Evolutionary conservation across 2,329 filamentous ascomycete species (phyloP), one percentile per base, ranked within the genome.

Genomic region (Xylariaceae sp.): DNA sequence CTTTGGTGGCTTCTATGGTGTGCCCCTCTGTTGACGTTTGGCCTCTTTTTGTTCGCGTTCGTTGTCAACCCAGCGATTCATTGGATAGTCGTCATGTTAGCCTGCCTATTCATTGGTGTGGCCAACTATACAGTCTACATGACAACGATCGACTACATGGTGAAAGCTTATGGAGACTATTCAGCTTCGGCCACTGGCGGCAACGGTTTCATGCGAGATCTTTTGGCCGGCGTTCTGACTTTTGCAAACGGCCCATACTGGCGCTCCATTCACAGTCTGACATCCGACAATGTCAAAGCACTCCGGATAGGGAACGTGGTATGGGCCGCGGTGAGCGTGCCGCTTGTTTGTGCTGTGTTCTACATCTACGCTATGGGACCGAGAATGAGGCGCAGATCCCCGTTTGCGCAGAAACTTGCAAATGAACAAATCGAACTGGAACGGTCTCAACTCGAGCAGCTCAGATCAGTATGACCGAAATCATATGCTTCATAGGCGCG

Each of bases 131-230:
- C 70, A 14, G 83, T 84, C 44, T 85, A 86, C 66, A 83, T 84
- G 75, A 78, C 81, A 7, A 83, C 81, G 2, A 83, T 86, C 56
- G 82, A 85, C 60, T 85, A 85, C 63, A 83, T 84, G 76, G 81
- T 85, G 49, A 82, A 78, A 47, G 81, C 82, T 2, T 87, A 87
- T 59, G 83, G 82, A 0, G 77, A 78, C 0, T 86, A 83, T 64
- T 80, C 82, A 1, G 82, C 83, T 10, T 85, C 81, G 0, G 83
- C 83, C 1, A 85, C 82, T 0, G 83, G 83, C 39, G 82, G 83
- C 15, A 86, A 86, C 57, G 83, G 81, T 14, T 85, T 83, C 65
- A 75, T 81, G 22, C 74, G 83, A 54, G 83, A 86, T 58, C 79
- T 86, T 62, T 68, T 86, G 17, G 82, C 83, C 15, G 83, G 83